Evolutionary conservation across 225 moss, liverwort and hornwort species (phyloP).

Genomic region (Antitrichia curtipendula): DNA sequence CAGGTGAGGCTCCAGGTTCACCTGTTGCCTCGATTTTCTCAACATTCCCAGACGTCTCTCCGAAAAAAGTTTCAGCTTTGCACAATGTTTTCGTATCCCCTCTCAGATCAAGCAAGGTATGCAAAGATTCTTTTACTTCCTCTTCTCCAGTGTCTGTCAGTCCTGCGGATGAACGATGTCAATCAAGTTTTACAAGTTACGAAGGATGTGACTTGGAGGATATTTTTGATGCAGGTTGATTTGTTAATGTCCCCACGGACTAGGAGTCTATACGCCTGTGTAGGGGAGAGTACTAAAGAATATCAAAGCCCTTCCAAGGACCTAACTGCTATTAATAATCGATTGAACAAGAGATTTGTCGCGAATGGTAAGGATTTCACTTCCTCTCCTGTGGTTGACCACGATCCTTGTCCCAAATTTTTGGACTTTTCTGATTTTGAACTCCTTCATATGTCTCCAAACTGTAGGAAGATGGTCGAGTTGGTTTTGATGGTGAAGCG

Average conservation of each 20-base stretch:
- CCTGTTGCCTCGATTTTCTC: slow-evolving; percentile 68
- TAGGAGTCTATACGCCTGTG: slow-evolving; percentile 82
- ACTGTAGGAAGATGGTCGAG: background rate
- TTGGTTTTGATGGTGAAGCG: background rate
- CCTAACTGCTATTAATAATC: slow-evolving; percentile 83
- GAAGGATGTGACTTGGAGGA: background rate
- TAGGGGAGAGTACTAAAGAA: slow-evolving; percentile 84
- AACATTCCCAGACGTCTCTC: slow-evolving; percentile 78
- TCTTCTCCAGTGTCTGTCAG: background rate
- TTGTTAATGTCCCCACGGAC: slow-evolving; percentile 77
- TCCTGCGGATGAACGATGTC: background rate
- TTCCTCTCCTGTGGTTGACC: background rate
- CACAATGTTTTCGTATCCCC: slow-evolving; percentile 95
- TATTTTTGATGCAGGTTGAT: slow-evolving; percentile 43
- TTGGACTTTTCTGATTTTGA: background rate
- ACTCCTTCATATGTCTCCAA: background rate
- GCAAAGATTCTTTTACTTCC: background rate
- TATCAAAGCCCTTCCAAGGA: slow-evolving; percentile 97
- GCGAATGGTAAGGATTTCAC: slow-evolving; percentile 12
- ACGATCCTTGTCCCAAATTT: background rate
- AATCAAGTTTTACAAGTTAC: background rate
- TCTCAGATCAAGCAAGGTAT: slow-evolving; percentile 77
- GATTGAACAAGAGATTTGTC: slow-evolving; percentile 68
- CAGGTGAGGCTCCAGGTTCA: slow-evolving; percentile 61
- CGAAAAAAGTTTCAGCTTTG: slow-evolving; percentile 85